These are phyloP conservation scores for Aspergillus funiculosus DNA, from an alignment of 495 filamentous ascomycete species.

Conservation along the genomic window DNA sequence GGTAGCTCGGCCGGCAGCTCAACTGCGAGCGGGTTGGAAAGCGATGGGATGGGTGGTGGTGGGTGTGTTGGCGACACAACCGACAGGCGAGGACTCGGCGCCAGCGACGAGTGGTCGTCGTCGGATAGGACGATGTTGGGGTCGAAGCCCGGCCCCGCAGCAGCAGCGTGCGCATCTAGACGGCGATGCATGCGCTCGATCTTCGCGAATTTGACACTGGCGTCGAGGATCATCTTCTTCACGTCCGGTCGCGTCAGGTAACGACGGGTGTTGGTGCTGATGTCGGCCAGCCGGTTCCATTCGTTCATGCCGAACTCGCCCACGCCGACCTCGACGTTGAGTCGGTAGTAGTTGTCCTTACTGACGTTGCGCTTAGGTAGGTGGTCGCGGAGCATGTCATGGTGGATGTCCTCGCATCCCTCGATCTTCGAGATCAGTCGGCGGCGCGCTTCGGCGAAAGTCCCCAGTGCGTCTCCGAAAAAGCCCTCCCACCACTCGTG, in stretches of 20 bases:
- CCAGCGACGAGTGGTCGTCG: slow-evolving; percentile 12
- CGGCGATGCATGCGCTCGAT: slow-evolving; percentile 64
- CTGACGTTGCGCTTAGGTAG: slow-evolving; percentile 73
- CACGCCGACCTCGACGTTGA: slow-evolving; percentile 95
- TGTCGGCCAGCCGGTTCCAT: slow-evolving; percentile 87
- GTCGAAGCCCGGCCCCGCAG: slow-evolving; percentile 17
- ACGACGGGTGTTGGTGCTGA: slow-evolving; percentile 80
- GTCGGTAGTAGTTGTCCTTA: slow-evolving; percentile 89
- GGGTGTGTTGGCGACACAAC: slow-evolving; percentile 11
- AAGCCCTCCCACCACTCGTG: slow-evolving; percentile 92
- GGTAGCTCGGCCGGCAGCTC: slow-evolving; percentile 59
- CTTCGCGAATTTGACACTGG: slow-evolving; percentile 76
- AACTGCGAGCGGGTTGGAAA: slow-evolving; percentile 43
- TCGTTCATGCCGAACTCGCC: slow-evolving; percentile 99
- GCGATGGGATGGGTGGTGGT: slow-evolving; percentile 4
- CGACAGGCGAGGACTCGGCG: slow-evolving; percentile 20
- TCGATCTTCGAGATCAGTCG: slow-evolving; percentile 86
- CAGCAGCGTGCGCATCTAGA: slow-evolving; percentile 36
- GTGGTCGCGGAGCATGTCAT: slow-evolving; percentile 70
- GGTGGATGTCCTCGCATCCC: slow-evolving; percentile 87
- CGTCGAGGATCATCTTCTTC: slow-evolving; percentile 65
- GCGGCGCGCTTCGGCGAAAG: slow-evolving; percentile 83
- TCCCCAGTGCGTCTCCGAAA: slow-evolving; percentile 62
- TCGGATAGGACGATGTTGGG: slow-evolving; percentile 12
- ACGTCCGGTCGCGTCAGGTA: slow-evolving; percentile 74